Conservation (phyloP, 106 monocot genomes). For the Cymbidium sinense region DNA sequence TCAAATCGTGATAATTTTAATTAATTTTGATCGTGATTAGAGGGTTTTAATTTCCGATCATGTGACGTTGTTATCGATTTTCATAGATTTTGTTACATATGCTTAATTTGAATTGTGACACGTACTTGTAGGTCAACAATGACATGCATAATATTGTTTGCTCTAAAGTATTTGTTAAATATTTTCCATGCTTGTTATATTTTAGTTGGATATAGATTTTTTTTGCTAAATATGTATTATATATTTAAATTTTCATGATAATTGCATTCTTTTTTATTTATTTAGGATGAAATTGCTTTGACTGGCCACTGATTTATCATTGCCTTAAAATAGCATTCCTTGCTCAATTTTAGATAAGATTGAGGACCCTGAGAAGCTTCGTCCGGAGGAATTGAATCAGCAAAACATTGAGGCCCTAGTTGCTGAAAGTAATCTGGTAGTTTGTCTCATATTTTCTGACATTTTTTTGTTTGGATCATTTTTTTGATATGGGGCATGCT, state of each 20-base stretch:
- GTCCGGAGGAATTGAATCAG: conserved; percentile 98
- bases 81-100: too few species aligned
- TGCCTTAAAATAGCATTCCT: neutral
- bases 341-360: conserved; percentile 46
- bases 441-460: neutral
- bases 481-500: too few species aligned
- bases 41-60: too few species aligned
- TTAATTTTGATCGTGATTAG: too few species aligned
- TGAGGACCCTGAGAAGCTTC: conserved; percentile 73
- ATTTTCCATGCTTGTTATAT: neutral
- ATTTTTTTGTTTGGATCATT: too few species aligned
- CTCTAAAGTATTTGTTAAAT: neutral
- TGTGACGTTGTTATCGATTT: too few species aligned
- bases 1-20: too few species aligned
- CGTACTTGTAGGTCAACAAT: too few species aligned
- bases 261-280: neutral
- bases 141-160: neutral
- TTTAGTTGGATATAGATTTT: neutral
- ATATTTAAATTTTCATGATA: neutral
- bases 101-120: too few species aligned
- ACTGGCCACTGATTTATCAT: neutral
- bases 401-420: conserved; percentile 98
- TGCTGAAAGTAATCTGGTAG: conserved; percentile 97
- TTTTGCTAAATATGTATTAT: neutral
- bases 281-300: neutral